Evolutionary conservation across 352 stramenopile genomes (phyloP).

Genomic region (Phytopythium cucurbitacearum): DNA sequence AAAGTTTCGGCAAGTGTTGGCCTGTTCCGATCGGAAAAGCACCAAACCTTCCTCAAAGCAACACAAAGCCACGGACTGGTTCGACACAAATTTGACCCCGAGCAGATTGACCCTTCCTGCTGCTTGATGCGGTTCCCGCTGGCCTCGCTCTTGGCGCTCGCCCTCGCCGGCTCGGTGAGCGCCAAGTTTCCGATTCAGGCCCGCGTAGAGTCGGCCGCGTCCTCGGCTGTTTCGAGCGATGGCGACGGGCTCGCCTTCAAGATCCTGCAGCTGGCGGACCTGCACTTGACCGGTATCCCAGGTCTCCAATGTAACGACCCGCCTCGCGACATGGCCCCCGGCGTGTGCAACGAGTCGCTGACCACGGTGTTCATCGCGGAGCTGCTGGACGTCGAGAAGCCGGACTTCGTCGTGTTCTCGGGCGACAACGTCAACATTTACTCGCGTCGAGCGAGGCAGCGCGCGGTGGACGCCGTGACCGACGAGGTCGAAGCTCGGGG

Average conservation of each 20-base stretch:
- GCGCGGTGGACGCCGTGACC: conserved; percentile 32
- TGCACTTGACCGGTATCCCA: conserved; percentile 25
- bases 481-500: conserved; percentile 26
- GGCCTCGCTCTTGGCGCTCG: too few species aligned
- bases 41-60: too few species aligned
- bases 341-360: conserved; percentile 36
- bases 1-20: too few species aligned
- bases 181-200: too few species aligned
- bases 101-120: too few species aligned
- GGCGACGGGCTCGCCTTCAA: conserved; percentile 33
- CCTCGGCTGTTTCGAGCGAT: neutral
- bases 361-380: conserved; percentile 42
- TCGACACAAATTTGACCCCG: too few species aligned
- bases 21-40: too few species aligned
- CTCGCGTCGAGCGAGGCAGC: conserved; percentile 16
- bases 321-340: conserved; percentile 15
- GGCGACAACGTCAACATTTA: conserved; percentile 51
- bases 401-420: conserved; percentile 53
- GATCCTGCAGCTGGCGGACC: conserved; percentile 47
- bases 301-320: conserved; percentile 3
- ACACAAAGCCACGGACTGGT: too few species aligned
- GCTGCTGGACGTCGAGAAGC: conserved; percentile 42
- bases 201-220: neutral
- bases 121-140: too few species aligned
- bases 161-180: too few species aligned